Conservation (phyloP, 257 asterid genomes). For the Echium plantagineum region DNA sequence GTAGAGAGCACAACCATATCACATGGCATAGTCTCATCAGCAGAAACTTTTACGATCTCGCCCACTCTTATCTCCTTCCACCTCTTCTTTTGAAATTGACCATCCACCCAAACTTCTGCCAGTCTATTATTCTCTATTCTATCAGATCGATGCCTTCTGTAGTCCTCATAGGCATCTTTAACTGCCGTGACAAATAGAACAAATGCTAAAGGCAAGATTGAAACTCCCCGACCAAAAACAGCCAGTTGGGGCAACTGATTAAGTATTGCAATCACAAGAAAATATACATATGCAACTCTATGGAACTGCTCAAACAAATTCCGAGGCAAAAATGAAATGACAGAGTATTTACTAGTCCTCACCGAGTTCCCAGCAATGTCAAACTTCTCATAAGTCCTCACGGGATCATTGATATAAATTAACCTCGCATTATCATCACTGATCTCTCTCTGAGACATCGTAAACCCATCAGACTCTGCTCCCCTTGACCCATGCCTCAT, state of each 20-base stretch:
- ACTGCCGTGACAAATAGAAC: conserved; percentile 88
- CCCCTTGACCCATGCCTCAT: conserved; percentile 68
- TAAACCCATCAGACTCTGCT: conserved; percentile 59
- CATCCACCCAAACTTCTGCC: conserved; percentile 52
- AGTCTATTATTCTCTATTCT: conserved; percentile 72
- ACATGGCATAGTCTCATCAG: conserved; percentile 74
- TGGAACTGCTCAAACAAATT: conserved; percentile 94
- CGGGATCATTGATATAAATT: conserved; percentile 61
- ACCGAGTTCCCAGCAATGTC: conserved; percentile 67
- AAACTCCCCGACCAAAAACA: conserved; percentile 92
- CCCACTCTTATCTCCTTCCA: conserved; percentile 85
- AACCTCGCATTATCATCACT: conserved; percentile 82
- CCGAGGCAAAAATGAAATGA: conserved; percentile 77
- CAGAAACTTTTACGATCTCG: conserved; percentile 57
- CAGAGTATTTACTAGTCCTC: conserved; percentile 61
- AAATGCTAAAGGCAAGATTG: conserved; percentile 71
- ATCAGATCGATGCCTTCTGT: conserved; percentile 80
- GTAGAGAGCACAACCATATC: conserved; percentile 93
- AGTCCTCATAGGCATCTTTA: conserved; percentile 89
- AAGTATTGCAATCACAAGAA: conserved; percentile 84
- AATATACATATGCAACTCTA: conserved; percentile 87
- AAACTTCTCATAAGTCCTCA: conserved; percentile 49
- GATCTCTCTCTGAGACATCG: conserved; percentile 70
- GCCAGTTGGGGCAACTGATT: conserved; percentile 98
- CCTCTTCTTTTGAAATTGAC: conserved; percentile 44